Evolutionary conservation across 163 green algal genomes (phyloP).

Genomic region (Chlamydomonas reinhardtii): DNA sequence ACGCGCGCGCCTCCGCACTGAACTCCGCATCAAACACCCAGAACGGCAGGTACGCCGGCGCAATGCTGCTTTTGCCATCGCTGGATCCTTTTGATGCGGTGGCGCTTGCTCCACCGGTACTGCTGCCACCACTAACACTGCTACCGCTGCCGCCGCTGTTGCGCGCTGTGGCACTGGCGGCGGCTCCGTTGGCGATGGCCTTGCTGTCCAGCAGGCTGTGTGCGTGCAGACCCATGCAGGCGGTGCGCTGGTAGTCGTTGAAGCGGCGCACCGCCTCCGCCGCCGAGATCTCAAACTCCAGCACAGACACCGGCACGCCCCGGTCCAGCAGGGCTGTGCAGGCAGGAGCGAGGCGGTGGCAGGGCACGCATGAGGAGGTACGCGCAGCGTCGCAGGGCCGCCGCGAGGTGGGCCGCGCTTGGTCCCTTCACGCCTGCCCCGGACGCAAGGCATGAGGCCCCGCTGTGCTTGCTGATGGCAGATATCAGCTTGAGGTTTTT

Average conservation of each 20-base stretch:
- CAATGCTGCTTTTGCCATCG: not conserved
- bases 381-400: too few species aligned
- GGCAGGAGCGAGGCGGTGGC: not conserved
- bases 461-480: not conserved
- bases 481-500: not conserved
- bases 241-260: slow-evolving; percentile 34
- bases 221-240: slow-evolving; percentile 45
- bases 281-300: slow-evolving; percentile 16
- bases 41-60: slow-evolving; percentile 42
- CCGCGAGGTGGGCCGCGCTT: too few species aligned
- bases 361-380: not conserved
- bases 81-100: too few species aligned
- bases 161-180: not conserved
- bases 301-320: slow-evolving; percentile 10
- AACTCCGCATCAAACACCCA: slow-evolving; percentile 44
- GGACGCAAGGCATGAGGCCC: too few species aligned
- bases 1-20: not conserved
- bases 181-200: not conserved
- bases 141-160: not conserved
- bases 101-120: not conserved
- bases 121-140: not conserved
- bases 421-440: too few species aligned
- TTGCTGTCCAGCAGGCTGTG: slow-evolving; percentile 13
- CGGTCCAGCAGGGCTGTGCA: slow-evolving; percentile 20
- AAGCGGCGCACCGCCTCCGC: slow-evolving; percentile 40